Evolutionary conservation across 148 eudicot species (phyloP), one percentile per base, ranked within the genome.

Genomic region (Arctostaphylos glauca): DNA sequence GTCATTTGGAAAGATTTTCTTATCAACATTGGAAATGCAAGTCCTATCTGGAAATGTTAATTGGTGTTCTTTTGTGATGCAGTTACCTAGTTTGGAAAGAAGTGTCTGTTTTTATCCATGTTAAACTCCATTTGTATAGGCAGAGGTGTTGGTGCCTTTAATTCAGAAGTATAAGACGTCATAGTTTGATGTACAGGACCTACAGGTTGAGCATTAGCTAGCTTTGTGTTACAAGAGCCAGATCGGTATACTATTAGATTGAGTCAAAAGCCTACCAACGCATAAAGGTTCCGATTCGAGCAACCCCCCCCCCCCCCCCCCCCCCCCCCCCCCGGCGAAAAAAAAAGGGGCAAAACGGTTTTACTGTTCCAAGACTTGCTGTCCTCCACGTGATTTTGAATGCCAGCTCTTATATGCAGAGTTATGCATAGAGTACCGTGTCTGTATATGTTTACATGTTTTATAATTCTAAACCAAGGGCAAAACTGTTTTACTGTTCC

Each of bases 131-230:
- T n/a, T 23, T 5, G 76, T 46, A 44, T 47, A 6, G 76, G 55
- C 55, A 74, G 31, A 48, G 31, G 77, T 47, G 77, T 74, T 48
- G 77, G 77, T 74, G 4, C 38, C 68, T 62, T 62, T 14, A 23
- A 38, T 62, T 21, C 31, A 62, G n/a, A 25, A 62, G 1, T 8
- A 62, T 21, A 62, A 21, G 13, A 21, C 14, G 21, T 62, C 21
- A 21, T 67, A 67, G 46, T n/a, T 9, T 43, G 52, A 44, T 14
- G 21, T 13, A 68, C n/a, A n/a, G n/a, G n/a, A n/a, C n/a, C n/a
- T n/a, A 68, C 73, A 38, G 4, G 18, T 19, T 74, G 77, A 74
- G 75, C 49, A 43, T 74, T 48, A 2, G 62, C 58, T 12, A 23
- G 64, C 21, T 54, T 53, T 77, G 46, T 48, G 48, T n/a, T 55